Evolutionary conservation across 2,329 filamentous ascomycete species (phyloP), one percentile per base, ranked within the genome.

Genomic region (Epichloe sibirici): DNA sequence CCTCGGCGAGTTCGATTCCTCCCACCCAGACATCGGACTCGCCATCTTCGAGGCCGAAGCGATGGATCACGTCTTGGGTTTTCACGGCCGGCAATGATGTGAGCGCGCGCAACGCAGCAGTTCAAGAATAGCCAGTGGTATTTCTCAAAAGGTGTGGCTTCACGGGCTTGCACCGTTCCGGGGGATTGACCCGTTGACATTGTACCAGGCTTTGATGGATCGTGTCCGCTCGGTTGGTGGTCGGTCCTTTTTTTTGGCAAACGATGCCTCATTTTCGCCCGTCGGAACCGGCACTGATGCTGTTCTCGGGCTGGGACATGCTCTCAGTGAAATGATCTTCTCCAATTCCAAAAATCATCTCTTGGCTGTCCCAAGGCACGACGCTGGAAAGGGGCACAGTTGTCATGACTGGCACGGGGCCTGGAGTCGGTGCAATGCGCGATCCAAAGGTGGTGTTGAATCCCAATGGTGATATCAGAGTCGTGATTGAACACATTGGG

Each of bases 341-440:
- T 70, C 70, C 48, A 71, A 71, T 83, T 35, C 72, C 71, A 48
- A 71, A 78, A 65, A 77, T 74, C 6, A 76, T 84, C 55, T 66
- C 76, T 0, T 78, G 80, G 61, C 62, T 82, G 35, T 79, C 76
- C 58, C 73, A 74, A 57, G 80, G 80, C 12, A 81, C 78, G 11
- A 83, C 81, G 1, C 64, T 84, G 48, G 62, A 80, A 49, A 76
- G 75, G 2, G 81, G 80, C 7, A 79, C 82, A 62, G 48, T 83
- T 42, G 80, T 85, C 53, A 81, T 83, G 59, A 84, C 79, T 5
- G 81, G 81, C 54, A 84, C 81, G 67, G 66, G 66, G 0, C 64
- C 67, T 0, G 72, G 25, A 8, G 71, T 74, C 17, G 72, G 72
- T 5, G 64, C 66, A 3, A 67, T 68, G 58, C 63, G 67, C 37